Evolutionary conservation across 208 protist genomes (phyloP), one percentile per base, ranked within the genome.

Genomic region (Trypanosomatidae sp.): DNA sequence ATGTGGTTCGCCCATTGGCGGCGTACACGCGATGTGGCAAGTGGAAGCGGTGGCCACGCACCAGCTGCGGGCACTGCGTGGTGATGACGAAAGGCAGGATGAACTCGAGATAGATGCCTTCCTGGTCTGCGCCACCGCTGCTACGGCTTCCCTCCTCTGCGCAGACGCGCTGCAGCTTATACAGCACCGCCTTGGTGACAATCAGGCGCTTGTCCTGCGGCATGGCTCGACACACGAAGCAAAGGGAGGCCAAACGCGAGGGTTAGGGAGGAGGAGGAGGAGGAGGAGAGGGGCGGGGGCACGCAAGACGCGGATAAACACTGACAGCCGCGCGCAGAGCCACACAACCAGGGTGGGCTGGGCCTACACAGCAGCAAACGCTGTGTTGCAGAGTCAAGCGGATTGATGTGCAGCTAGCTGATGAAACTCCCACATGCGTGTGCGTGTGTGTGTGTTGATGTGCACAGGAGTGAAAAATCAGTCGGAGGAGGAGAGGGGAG

Each of bases 131-230:
- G 17, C 77, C 77, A 44, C 75, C 69, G 46, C 65, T 69, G 66
- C 71, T 55, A 30, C 56, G 43, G 43, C 33, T 66, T 30, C 17
- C 28, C 5, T 74, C 74, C 15, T 80, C 77, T 28, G 71, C 73
- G 65, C 84, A 87, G 28, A 94, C 71, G 28, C 85, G 83, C 75
- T 92, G 83, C 66, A 96, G 47, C 76, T 95, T 94, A 79, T 91
- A 84, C 0, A 96, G 70, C 55, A 95, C 90, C 36, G 92, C 92
- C 76, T 94, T 94, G 33, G 88, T 92, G 33, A 96, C 75, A 81
- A 96, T 92, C 8, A 96, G 80, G 7, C 92, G 84, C 71, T 96
- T 96, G 69, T 96, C 92, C 69, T 96, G 89, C 30, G 92, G 92
- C 92, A 96, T 96, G 62, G 28, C 59, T 22, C 39, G 2, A 12